Base-by-base conservation (phyloP, 83 land plant genomes). In the Larix sibirica region DNA sequence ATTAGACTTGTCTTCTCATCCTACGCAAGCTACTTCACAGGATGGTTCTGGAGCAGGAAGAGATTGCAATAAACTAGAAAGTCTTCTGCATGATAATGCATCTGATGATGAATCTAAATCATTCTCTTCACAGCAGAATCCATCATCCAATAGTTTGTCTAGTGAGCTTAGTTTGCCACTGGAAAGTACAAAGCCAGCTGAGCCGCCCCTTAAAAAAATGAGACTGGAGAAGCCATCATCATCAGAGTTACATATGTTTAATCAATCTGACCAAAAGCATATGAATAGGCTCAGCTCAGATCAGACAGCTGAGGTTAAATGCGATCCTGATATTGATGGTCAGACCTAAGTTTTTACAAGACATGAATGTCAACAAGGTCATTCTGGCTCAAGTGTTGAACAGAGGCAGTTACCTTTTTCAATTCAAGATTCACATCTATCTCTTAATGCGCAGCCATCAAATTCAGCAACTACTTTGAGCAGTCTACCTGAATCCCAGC, bases 181-280 rank as follows among this genome's bases (percentile, higher is more conserved):
- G 26, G 60, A 28, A 75, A 50, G 33, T 59, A 56, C 58, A 50
- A 47, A 59, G 20, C 26, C 60, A 23, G 79, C 4, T 56, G 60
- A 75, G 6, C 79, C 24, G 4, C 16, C 59, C 24, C 54, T 24
- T 75, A 75, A 75, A 8, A 75, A 47, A 23, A 21, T 24, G 60
- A 75, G 78, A 50, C 21, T 75, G 14, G 78, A 75, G 23, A 75
- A 75, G 12, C 14, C 16, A 58, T 75, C 60, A 24, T 50, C 61
- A 75, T 40, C 77, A 44, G 56, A 75, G 50, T 31, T 47, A 21
- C 59, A 47, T 13, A 23, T 50, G 12, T 24, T 33, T 50, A 75
- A 75, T 24, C 59, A 75, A 23, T 75, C 56, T 75, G 79, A 75
- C 10, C 58, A 75, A 58, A 44, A 24, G 54, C 78, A 75, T 75